Evolutionary conservation across 2,329 filamentous ascomycete genomes (phyloP), one percentile per base, ranked within the genome.

Genomic region (Tolypocladium album): DNA sequence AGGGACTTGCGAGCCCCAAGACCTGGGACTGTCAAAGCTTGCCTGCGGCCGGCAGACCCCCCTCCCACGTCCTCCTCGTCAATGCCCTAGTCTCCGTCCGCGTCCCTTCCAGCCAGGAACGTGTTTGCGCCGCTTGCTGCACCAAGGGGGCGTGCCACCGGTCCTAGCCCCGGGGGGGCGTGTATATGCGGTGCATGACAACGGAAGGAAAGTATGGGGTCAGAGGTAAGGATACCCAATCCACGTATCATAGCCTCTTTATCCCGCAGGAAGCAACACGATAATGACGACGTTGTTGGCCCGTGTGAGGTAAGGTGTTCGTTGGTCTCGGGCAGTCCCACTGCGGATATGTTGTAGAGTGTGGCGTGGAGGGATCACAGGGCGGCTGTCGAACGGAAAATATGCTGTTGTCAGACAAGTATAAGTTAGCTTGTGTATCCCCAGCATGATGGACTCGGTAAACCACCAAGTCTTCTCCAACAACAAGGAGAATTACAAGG

Each of bases 221-320:
- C 67, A 66, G 62, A 72, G 67, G 71, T 74, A 74, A 63, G 70
- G 71, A 69, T 75, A 74, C 72, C 72, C 72, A 74, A 74, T 73
- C 67, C 69, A 72, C 65, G 69, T 67, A 71, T 69, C 66, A 68
- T 70, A 67, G 67, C 65, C 67, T 69, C 69, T 67, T 70, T 71
- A 68, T 71, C 70, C 71, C 68, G 71, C 71, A 73, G 67, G 64
- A 66, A 67, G 63, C 65, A 69, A 65, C 61, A 67, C 64, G 64
- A 69, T 63, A 64, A 66, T 66, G 64, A 67, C 59, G 61, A 64
- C 63, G 61, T 59, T 64, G 68, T 68, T 70, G 69, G 67, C 63
- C 66, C 62, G 64, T 64, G 63, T 64, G 61, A 63, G 60, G 62
- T 55, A 62, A 64, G 64, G 59, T 68, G 67, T 63, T 71, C 66